These are phyloP conservation scores for Colletotrichum chrysophilum DNA, from an alignment of 2,329 filamentous ascomycete species.

Conservation along the genomic window DNA sequence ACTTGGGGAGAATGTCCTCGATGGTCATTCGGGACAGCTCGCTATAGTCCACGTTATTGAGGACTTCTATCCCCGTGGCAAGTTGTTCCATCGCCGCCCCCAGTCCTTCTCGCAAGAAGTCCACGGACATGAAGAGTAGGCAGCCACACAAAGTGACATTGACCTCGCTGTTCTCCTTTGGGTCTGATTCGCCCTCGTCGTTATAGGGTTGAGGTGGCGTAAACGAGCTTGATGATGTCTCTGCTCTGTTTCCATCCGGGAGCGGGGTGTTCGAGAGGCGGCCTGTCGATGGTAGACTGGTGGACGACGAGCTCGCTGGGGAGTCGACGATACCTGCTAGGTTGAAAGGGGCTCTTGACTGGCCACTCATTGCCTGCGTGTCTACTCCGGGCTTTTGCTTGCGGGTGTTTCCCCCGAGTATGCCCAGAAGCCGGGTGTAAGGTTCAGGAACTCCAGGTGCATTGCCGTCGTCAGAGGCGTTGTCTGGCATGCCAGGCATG, in stretches of 20 bases:
- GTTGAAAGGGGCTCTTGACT: background rate
- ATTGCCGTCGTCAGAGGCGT: background rate
- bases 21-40: background rate
- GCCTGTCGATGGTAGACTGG: background rate
- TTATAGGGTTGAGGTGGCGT: slow-evolving; percentile 38
- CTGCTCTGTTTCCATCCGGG: background rate
- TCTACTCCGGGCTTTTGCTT: background rate
- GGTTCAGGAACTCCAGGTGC: background rate
- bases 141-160: slow-evolving; percentile 47
- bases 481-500: background rate
- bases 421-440: background rate
- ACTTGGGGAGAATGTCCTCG: slow-evolving; percentile 3
- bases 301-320: background rate
- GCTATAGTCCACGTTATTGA: slow-evolving; percentile 10
- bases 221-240: slow-evolving; percentile 26
- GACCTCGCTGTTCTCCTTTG: background rate
- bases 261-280: background rate
- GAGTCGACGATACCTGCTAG: background rate
- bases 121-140: slow-evolving; percentile 57
- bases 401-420: background rate
- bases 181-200: background rate
- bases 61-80: slow-evolving; percentile 4
- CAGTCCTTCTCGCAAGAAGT: slow-evolving; percentile 45
- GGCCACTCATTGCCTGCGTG: background rate
- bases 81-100: slow-evolving; percentile 9